Base-by-base conservation (phyloP, 345 rosid genomes). In the Firmiana major region DNA sequence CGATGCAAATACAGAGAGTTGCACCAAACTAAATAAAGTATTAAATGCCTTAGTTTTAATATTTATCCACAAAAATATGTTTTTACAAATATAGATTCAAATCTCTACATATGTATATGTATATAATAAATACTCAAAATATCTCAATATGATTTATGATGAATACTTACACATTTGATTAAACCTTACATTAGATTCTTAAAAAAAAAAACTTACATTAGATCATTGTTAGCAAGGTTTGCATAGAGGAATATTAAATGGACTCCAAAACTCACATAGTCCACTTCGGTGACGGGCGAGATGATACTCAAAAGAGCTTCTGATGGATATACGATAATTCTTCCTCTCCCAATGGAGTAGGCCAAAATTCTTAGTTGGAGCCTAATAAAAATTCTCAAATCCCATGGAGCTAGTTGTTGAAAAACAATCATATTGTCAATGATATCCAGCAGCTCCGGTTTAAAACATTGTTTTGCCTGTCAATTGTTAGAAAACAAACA, bases 271-370 rank as follows among this genome's bases (percentile, higher is more conserved):
- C 58, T 54, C 58, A 54, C 21, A 17, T 5, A 19, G 1, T 6
- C 3, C 2, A 0, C 19, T 19, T 7, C 58, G 6, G 7, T 1
- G 0, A 0, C 0, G 0, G 9, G 9, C 0, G 22, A 7, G 19
- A 54, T 54, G 7, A 19, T 17, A 17, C 7, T 0, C 58, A 54
- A 53, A 7, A 21, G 22, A 54, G 58, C 58, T 54, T 54, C 58
- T 54, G 58, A 54, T 54, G 58, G 58, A 54, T 17, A 54, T 54
- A 54, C 8, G 9, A 54, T 54, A 54, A 19, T 17, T 54, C 22
- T 54, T 54, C 58, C 22, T 54, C 22, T 7, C 19, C 58, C 58
- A 6, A 54, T 54, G 9, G 58, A 54, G 9, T 7, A 19, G 0
- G 58, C 22, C 58, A 54, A 5, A 5, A 19, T 19, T 7, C 58